These are phyloP conservation scores for Hippophae tibetana DNA, from an alignment of 306 rosid genomes.

Conservation along the genomic window DNA sequence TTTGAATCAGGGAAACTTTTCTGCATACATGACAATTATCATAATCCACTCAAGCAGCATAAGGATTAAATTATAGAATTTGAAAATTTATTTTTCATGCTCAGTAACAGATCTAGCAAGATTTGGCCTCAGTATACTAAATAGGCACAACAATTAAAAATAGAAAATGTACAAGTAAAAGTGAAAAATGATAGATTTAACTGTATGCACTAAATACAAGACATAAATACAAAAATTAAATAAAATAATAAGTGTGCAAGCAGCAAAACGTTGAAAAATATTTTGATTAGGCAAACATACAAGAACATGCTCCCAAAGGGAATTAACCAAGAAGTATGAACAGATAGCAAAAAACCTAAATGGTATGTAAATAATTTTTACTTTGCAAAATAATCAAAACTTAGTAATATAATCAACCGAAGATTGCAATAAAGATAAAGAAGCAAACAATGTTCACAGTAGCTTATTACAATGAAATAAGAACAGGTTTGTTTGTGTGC, in stretches of 20 bases:
- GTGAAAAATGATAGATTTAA: no score
- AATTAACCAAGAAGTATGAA: not conserved
- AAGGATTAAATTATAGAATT: not conserved
- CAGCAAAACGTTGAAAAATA: no score
- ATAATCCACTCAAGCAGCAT: not conserved
- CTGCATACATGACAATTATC: not conserved
- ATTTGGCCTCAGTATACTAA: no score
- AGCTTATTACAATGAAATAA: not conserved
- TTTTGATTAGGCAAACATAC: no score
- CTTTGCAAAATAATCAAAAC: not conserved
- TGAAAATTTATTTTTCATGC: no score
- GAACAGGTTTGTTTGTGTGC: not conserved
- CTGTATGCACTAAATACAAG: no score
- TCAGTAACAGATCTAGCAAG: no score
- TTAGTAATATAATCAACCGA: not conserved
- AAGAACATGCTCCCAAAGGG: not conserved
- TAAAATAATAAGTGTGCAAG: no score
- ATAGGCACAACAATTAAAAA: no score
- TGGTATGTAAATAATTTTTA: not conserved
- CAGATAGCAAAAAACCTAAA: not conserved
- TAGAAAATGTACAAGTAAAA: no score
- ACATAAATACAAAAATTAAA: no score
- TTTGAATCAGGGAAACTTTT: not conserved
- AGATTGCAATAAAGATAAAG: not conserved
- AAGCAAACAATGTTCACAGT: constrained; percentile 3